Evolutionary conservation across 2,329 filamentous ascomycete species (phyloP), one percentile per base, ranked within the genome.

Genomic region (Zasmidium cellare): DNA sequence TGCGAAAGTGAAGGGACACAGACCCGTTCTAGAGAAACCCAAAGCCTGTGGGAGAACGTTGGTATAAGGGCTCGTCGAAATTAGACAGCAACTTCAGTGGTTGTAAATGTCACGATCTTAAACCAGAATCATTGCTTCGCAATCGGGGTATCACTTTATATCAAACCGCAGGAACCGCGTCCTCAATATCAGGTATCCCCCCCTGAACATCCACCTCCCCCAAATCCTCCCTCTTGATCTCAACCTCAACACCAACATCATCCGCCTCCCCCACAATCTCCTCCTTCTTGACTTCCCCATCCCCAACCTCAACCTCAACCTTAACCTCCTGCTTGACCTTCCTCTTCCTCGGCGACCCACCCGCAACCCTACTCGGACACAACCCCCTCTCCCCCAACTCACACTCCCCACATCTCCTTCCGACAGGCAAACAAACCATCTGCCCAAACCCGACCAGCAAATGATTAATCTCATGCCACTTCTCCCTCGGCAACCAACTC

Each of bases 401-500:
- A 76, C 94, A 99, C 50, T 94, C 88, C 18, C 91, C 92, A 75
- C 94, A 99, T 65, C 83, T 85, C 62, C 87, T 81, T 0, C 89
- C 90, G 1, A 93, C 84, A 0, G 92, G 91, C 62, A 91, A 77
- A 72, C 92, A 97, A 20, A 94, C 86, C 1, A 87, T 90, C 81
- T 97, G 92, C 0, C 92, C 92, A 61, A 96, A 81, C 0, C 92
- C 92, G 28, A 97, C 92, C 41, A 97, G 81, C 73, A 96, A 76
- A 76, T 88, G 87, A 74, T 97, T 97, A 73, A 97, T 96, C 75
- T 96, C 91, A 74, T 90, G 89, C 92, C 92, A 97, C 68, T 84
- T 86, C 51, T 96, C 90, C 59, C 76, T 83, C 2, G 92, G 92
- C 67, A 97, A 78, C 92, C 92, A 97, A 16, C 81, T 81, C 77